Evolutionary conservation across 192 early-diverging fungal species (phyloP).

Genomic region (Phlyctochytrium arcticum): DNA sequence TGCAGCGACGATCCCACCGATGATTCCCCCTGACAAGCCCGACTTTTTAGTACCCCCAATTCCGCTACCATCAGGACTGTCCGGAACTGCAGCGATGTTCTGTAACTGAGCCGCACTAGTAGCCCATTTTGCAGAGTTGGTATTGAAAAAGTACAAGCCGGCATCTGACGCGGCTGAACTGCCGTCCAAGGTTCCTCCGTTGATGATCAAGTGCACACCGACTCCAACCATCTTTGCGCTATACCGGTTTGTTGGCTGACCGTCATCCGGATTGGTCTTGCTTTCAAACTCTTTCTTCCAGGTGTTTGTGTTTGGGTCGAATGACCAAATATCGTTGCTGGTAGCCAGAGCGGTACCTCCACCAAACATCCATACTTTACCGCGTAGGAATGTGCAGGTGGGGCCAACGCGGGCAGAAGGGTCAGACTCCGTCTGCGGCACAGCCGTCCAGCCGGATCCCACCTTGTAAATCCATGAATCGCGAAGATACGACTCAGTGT

Average conservation of each 20-base stretch:
- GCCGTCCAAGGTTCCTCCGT: background rate
- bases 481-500: background rate
- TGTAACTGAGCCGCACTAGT: no score
- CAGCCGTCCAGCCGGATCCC: background rate
- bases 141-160: background rate
- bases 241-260: background rate
- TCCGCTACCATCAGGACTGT: no score
- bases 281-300: background rate
- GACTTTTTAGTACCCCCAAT: no score
- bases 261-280: background rate
- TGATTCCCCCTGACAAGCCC: no score
- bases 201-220: background rate
- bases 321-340: background rate
- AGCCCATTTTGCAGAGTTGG: background rate
- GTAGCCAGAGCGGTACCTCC: background rate
- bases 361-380: background rate
- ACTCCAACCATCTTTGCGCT: background rate
- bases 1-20: no score
- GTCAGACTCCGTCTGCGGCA: background rate
- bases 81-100: no score
- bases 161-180: background rate
- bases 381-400: background rate
- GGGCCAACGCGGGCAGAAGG: background rate
- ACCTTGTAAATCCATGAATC: background rate
- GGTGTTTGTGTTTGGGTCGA: background rate